phyloP scores from a whole-genome alignment of 2,329 filamentous ascomycete species.

The Colletotrichum aenigma region DNA sequence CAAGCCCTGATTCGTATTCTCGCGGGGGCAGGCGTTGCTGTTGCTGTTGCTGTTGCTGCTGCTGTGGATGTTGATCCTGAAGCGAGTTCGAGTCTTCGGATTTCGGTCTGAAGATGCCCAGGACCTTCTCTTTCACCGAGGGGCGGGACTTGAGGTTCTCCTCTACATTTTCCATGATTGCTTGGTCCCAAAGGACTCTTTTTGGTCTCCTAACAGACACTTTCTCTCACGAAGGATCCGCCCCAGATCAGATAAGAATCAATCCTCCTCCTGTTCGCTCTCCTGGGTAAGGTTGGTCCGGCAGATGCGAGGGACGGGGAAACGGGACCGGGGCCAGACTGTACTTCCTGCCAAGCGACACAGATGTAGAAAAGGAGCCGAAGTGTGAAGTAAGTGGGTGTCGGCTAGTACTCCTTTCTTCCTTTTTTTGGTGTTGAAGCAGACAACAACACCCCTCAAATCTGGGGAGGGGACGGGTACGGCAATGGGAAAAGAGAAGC shows the following conservation, averaged over 20 bases:
- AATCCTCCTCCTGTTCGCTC: background rate
- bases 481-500: background rate
- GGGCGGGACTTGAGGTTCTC: background rate
- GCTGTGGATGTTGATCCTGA: background rate
- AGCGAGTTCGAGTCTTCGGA: background rate
- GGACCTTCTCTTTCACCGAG: background rate
- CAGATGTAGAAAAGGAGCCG: background rate
- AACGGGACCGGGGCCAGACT: background rate
- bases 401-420: background rate
- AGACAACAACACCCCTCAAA: background rate
- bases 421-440: background rate
- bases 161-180: background rate
- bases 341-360: background rate
- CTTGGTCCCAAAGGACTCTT: background rate
- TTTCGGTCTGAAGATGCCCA: background rate
- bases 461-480: background rate
- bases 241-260: background rate
- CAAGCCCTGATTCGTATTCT: slow-evolving; percentile 10
- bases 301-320: background rate
- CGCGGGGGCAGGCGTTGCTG: background rate
- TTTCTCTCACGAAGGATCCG: background rate
- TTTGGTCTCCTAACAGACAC: background rate
- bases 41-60: background rate
- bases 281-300: background rate
- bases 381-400: background rate